phyloP scores from a whole-genome alignment of 345 rosid species.

The Euphorbia peplus region DNA sequence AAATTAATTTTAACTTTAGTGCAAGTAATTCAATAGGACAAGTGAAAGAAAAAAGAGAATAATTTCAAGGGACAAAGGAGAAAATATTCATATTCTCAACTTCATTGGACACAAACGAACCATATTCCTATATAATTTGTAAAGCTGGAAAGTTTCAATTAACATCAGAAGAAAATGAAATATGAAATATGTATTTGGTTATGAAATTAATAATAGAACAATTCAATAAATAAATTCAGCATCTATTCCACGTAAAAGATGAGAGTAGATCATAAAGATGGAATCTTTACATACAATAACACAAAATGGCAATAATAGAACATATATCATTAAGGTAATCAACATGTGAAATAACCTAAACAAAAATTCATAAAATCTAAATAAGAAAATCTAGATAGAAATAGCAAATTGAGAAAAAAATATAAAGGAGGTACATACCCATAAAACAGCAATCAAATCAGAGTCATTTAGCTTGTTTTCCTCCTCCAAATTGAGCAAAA shows the following conservation, averaged over 20 bases:
- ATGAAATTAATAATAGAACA: not conserved
- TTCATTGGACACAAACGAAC: slow-evolving; percentile 16
- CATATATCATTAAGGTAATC: not conserved
- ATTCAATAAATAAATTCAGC: not conserved
- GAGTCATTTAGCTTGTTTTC: slow-evolving; percentile 53
- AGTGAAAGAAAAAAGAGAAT: not conserved
- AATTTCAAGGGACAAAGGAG: not conserved
- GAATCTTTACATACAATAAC: too few species aligned
- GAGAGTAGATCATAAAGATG: not conserved
- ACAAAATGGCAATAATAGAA: not conserved
- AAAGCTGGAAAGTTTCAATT: not conserved
- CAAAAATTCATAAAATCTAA: not conserved
- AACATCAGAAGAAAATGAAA: not conserved
- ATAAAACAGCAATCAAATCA: slow-evolving; percentile 80
- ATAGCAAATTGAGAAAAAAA: not conserved
- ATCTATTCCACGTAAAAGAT: slow-evolving; percentile 3
- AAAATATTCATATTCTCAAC: slow-evolving; percentile 26
- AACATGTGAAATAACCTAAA: not conserved
- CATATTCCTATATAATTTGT: slow-evolving; percentile 9
- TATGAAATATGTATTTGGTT: not conserved
- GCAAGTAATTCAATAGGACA: not conserved
- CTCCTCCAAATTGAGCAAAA: slow-evolving; percentile 61
- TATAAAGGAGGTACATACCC: slow-evolving; percentile 53
- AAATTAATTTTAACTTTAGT: not conserved
- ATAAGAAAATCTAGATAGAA: not conserved